These are phyloP conservation scores for Apiotrichum sp. DNA, from an alignment of 1,284 basidiomycete genomes.

Conservation along the genomic window DNA sequence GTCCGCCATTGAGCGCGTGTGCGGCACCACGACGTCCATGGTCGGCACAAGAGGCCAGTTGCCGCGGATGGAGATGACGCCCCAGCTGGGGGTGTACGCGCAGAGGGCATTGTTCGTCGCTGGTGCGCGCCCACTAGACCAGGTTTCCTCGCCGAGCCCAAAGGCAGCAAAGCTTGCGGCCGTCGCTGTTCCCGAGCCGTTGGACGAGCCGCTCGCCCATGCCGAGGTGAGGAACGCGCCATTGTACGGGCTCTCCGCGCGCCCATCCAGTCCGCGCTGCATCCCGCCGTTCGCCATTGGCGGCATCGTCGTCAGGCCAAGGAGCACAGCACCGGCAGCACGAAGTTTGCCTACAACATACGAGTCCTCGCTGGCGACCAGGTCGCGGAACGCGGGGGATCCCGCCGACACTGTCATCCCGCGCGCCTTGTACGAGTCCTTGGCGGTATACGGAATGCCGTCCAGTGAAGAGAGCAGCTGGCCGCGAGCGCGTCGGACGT, in stretches of 20 bases:
- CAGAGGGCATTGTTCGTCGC: constrained; percentile 7
- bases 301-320: constrained; percentile 9
- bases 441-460: constrained; percentile 10
- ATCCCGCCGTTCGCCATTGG: constrained; percentile 10
- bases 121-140: constrained; percentile 7
- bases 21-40: constrained; percentile 12
- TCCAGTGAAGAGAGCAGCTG: constrained; percentile 2
- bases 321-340: constrained; percentile 1
- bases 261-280: constrained; percentile 12
- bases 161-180: constrained; percentile 8
- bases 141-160: constrained; percentile 11
- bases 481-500: constrained; percentile 1
- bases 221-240: constrained; percentile 6
- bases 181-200: constrained; percentile 6
- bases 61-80: constrained; percentile 5
- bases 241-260: constrained; percentile 10
- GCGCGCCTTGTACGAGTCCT: constrained; percentile 6
- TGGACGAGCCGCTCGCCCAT: constrained; percentile 9
- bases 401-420: constrained; percentile 4
- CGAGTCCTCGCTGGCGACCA: constrained; percentile 2
- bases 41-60: constrained; percentile 11
- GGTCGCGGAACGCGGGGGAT: constrained; percentile 7
- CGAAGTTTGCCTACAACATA: constrained; percentile 3
- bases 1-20: constrained; percentile 9
- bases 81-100: constrained; percentile 12